These are phyloP conservation scores for Penicillium sp. DNA, from an alignment of 2,329 filamentous ascomycete species.

Conservation along the genomic window DNA sequence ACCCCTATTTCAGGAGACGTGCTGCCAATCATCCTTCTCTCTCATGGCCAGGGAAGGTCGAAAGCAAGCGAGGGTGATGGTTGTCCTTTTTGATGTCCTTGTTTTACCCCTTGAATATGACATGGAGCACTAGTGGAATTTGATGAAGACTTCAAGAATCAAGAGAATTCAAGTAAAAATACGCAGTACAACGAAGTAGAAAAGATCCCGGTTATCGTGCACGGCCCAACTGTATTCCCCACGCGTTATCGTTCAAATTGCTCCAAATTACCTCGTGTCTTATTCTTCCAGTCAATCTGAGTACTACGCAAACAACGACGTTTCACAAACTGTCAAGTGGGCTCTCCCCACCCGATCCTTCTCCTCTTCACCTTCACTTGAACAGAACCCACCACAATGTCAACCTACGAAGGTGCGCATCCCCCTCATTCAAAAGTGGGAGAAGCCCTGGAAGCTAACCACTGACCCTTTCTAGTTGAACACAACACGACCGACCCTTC, in stretches of 20 bases:
- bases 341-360: conserved; percentile 6
- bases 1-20: conserved; percentile 28
- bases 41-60: conserved; percentile 35
- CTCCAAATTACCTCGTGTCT: not conserved
- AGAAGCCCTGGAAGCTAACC: conserved; percentile 1
- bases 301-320: conserved; percentile 4
- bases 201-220: no score
- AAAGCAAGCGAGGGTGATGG: no score
- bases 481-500: conserved; percentile 39
- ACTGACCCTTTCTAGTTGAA: conserved; percentile 32
- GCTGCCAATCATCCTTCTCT: conserved; percentile 42
- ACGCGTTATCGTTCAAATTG: conserved; percentile 17
- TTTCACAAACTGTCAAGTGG: conserved; percentile 12
- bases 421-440: not conserved
- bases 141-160: no score
- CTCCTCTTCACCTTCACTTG: conserved; percentile 5
- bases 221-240: not conserved
- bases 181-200: no score
- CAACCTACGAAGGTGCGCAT: conserved; percentile 40
- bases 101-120: no score
- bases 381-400: conserved; percentile 29
- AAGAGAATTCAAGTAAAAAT: no score
- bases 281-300: conserved; percentile 1
- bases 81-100: no score
- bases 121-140: no score